These are phyloP conservation scores for Candida incommunis DNA, from an alignment of 805 yeast species.

Conservation along the genomic window DNA sequence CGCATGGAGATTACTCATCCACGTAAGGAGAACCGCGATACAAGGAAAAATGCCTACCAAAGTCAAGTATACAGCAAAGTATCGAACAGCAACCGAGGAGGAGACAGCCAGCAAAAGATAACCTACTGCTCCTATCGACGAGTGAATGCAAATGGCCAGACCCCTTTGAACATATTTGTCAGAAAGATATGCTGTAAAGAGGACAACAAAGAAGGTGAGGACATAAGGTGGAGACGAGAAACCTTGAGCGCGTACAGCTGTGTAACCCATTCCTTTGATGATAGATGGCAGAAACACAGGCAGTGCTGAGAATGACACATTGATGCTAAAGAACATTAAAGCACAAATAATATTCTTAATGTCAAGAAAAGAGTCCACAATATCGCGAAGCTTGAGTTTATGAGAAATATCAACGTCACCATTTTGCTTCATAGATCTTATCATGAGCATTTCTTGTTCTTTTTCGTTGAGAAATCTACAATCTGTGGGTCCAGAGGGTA, in stretches of 20 bases:
- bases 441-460: constrained; percentile 18
- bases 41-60: constrained; percentile 15
- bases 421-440: constrained; percentile 8
- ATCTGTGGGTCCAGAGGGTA: constrained; percentile 26
- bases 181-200: constrained; percentile 30
- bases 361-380: constrained; percentile 6
- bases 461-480: constrained; percentile 33
- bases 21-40: constrained; percentile 14
- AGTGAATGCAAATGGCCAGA: constrained; percentile 4
- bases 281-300: constrained; percentile 35
- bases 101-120: constrained; percentile 15
- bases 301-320: constrained; percentile 23
- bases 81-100: constrained; percentile 12
- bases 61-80: constrained; percentile 16
- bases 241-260: constrained; percentile 28
- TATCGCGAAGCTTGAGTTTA: constrained; percentile 4
- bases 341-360: constrained; percentile 9
- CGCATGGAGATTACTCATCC: constrained; percentile 18
- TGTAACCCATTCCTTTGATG: constrained; percentile 28
- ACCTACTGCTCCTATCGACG: constrained; percentile 9
- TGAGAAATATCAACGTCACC: constrained; percentile 5
- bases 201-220: constrained; percentile 27
- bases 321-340: constrained; percentile 15
- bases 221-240: constrained; percentile 33
- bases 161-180: constrained; percentile 23